These are phyloP conservation scores for Didymella exigua DNA, from an alignment of 2,329 filamentous ascomycete genomes.

Conservation along the genomic window DNA sequence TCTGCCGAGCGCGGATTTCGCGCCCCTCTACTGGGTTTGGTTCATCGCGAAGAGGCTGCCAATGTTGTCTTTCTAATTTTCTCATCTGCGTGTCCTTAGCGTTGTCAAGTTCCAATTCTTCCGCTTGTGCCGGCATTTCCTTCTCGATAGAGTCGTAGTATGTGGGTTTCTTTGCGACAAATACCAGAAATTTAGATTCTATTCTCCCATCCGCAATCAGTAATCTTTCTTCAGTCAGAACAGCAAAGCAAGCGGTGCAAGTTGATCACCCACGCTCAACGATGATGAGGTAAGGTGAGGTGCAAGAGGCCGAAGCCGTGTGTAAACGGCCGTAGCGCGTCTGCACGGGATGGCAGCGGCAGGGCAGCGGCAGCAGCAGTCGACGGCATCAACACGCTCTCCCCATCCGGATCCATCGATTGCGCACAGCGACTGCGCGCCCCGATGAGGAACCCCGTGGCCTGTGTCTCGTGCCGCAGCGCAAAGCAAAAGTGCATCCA, in stretches of 20 bases:
- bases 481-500: slow-evolving; percentile 51
- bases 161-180: too few species aligned
- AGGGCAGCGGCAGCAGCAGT: slow-evolving; percentile 4
- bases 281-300: neutral
- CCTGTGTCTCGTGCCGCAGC: slow-evolving; percentile 47
- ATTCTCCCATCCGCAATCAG: too few species aligned
- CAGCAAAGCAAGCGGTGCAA: too few species aligned
- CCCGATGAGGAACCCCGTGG: slow-evolving; percentile 48
- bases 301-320: neutral
- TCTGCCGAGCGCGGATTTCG: slow-evolving; percentile 16
- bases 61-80: neutral
- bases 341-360: neutral
- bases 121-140: too few species aligned
- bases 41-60: slow-evolving; percentile 17
- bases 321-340: neutral
- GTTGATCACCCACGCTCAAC: too few species aligned
- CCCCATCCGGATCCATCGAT: slow-evolving; percentile 20
- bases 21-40: slow-evolving; percentile 24
- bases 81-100: too few species aligned
- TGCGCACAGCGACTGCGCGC: neutral
- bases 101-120: too few species aligned
- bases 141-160: too few species aligned
- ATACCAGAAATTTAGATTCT: too few species aligned
- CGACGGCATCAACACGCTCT: slow-evolving; percentile 10
- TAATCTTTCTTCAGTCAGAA: too few species aligned